Evolutionary conservation across 2,329 filamentous ascomycete genomes (phyloP), one percentile per base, ranked within the genome.

Genomic region (Calonectria henricotiae): DNA sequence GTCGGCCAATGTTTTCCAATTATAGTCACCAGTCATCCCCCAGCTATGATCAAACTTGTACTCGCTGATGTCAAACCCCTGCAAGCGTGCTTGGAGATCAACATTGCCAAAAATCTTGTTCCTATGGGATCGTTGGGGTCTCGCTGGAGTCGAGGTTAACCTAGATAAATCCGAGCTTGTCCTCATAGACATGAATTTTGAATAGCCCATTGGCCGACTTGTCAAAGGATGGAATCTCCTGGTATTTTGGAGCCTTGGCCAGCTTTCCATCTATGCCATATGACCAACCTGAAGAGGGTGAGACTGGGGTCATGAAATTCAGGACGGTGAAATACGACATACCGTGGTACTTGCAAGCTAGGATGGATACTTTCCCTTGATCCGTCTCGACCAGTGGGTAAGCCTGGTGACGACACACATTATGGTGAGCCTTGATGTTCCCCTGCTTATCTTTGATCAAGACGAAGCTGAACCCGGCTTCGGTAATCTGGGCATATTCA

Each of bases 1-100:
- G 76, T 91, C 89, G 12, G 85, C 85, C 37, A 89, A 78, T 17
- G 86, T 86, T 80, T 89, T 89, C 88, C 88, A 89, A 80, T 89
- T 89, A 77, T 86, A 88, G 30, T 85, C 82, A 0, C 85, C 86
- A 46, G 87, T 83, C 84, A 88, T 86, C 69, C 87, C 84, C 86
- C 86, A 89, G n/a, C 79, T 78, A 75, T 89, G 87, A 73, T 89
- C 87, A 71, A 89, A 90, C 17, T 80, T 75, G 76, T 89, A 91
- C 58, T 89, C 80, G 3, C 84, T 82, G 67, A 85, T 86, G 73
- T 86, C 80, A 77, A 85, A 86, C 32, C 81, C 75, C 30, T 81
- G 75, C 71, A 86, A 83, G n/a, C 85, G 80, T 15, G 81, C 76
- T 71, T 87, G 86, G 46, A 79, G 74, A 66, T 88, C 86, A 20